phyloP scores from a whole-genome alignment of 192 early-diverging fungal species.

The Backusella psychrophila region DNA sequence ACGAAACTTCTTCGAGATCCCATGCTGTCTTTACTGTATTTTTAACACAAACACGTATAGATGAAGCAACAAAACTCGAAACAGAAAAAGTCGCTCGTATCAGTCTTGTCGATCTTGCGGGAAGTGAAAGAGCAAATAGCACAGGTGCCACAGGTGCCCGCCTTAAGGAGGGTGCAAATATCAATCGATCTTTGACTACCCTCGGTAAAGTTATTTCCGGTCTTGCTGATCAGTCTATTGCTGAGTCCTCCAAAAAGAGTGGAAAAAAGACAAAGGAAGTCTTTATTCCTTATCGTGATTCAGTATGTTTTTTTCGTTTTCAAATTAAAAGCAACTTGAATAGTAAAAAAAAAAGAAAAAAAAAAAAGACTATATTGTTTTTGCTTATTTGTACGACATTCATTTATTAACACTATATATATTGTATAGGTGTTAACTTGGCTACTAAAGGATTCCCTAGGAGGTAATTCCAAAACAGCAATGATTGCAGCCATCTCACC shows the following conservation, averaged over 20 bases:
- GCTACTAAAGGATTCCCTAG: constrained; percentile 78
- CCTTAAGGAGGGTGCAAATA: constrained; percentile 90
- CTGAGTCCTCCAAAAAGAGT: constrained; percentile 26
- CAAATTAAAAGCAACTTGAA: neutral
- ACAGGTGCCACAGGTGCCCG: constrained; percentile 84
- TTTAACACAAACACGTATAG: constrained; percentile 62
- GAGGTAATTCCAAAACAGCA: constrained; percentile 81
- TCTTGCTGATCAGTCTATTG: constrained; percentile 69
- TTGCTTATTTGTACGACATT: constrained; percentile 22
- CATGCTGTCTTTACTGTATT: constrained; percentile 83
- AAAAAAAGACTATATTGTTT: neutral
- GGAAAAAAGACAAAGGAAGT: constrained; percentile 45
- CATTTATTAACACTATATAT: constrained; percentile 22
- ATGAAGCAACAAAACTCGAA: constrained; percentile 47
- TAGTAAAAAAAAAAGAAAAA: neutral
- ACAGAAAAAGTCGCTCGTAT: constrained; percentile 76
- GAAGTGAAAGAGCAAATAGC: constrained; percentile 87
- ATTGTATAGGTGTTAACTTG: constrained; percentile 57
- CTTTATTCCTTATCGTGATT: constrained; percentile 91
- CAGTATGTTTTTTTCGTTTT: constrained; percentile 45
- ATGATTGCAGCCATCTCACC: constrained; percentile 83
- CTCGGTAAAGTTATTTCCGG: constrained; percentile 94
- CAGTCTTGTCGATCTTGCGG: constrained; percentile 89
- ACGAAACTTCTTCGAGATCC: constrained; percentile 86
- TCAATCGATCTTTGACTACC: constrained; percentile 90